These are phyloP conservation scores for Cryptococcus depauperatus DNA, from an alignment of 1,284 basidiomycete species.

Conservation along the genomic window DNA sequence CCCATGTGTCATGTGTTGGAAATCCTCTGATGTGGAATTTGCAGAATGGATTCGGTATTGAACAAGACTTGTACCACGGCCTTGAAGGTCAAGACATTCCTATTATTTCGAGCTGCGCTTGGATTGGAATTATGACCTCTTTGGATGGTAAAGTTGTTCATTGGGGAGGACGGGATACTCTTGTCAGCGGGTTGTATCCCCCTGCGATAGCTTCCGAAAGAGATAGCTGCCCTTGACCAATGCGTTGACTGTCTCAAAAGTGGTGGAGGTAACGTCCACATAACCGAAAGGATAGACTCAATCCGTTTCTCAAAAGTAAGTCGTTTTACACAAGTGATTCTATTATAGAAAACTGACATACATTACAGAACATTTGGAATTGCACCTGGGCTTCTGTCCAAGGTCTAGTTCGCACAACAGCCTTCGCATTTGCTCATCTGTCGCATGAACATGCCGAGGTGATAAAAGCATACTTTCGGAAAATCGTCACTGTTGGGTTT, in stretches of 20 bases:
- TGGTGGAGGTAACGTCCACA: constrained; percentile 20
- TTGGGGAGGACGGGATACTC: constrained; percentile 30
- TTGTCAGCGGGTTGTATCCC: constrained; percentile 34
- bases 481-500: constrained; percentile 35
- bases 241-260: constrained; percentile 20
- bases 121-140: constrained; percentile 31
- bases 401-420: constrained; percentile 31
- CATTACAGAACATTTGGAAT: constrained; percentile 40
- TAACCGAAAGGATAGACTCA: constrained; percentile 25
- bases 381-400: constrained; percentile 35
- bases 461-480: constrained; percentile 33
- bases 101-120: constrained; percentile 34
- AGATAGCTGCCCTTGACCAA: constrained; percentile 18
- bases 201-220: constrained; percentile 17
- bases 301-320: constrained; percentile 32
- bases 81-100: constrained; percentile 44
- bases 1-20: not conserved
- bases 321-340: not conserved
- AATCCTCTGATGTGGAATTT: not conserved
- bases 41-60: constrained; percentile 64
- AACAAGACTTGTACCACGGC: constrained; percentile 57
- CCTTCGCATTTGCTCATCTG: constrained; percentile 23
- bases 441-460: constrained; percentile 17
- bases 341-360: not conserved
- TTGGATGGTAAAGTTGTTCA: constrained; percentile 27